Evolutionary conservation across 108 stramenopile genomes (phyloP).

Genomic region (Pseudonitzschia multistriata): DNA sequence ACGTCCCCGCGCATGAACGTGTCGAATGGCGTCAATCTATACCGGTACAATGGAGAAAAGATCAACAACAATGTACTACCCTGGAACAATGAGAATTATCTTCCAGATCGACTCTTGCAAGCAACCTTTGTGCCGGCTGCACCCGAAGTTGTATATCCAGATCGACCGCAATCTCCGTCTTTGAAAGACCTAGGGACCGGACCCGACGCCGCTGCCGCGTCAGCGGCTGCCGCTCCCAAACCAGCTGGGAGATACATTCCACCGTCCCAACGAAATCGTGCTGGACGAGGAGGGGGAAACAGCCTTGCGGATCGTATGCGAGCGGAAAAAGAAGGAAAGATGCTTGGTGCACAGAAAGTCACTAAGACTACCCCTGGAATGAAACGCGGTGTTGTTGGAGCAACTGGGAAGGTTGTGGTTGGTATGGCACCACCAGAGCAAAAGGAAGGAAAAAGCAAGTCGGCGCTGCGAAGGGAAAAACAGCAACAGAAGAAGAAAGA

Average conservation of each 20-base stretch:
- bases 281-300: slow-evolving; percentile 41
- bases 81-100: slow-evolving; percentile 76
- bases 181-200: slow-evolving; percentile 32
- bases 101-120: slow-evolving; percentile 64
- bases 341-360: slow-evolving; percentile 48
- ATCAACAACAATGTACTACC: slow-evolving; percentile 45
- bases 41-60: slow-evolving; percentile 82
- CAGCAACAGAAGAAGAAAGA: slow-evolving; percentile 52
- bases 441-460: slow-evolving; percentile 66
- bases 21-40: slow-evolving; percentile 89
- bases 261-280: slow-evolving; percentile 61
- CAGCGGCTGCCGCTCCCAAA: slow-evolving; percentile 40
- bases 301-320: slow-evolving; percentile 80
- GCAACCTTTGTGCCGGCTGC: slow-evolving; percentile 67
- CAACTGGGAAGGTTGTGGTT: slow-evolving; percentile 48
- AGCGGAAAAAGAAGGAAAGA: slow-evolving; percentile 76
- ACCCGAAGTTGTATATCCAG: slow-evolving; percentile 56
- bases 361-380: slow-evolving; percentile 2
- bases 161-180: slow-evolving; percentile 83
- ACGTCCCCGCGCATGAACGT: slow-evolving; percentile 98
- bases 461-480: slow-evolving; percentile 70
- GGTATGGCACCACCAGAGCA: slow-evolving; percentile 39
- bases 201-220: slow-evolving; percentile 28
- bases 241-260: slow-evolving; percentile 68
- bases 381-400: slow-evolving; percentile 37